Evolutionary conservation across 495 filamentous ascomycete genomes (phyloP).

Genomic region (Chaetomidium leptoderma): DNA sequence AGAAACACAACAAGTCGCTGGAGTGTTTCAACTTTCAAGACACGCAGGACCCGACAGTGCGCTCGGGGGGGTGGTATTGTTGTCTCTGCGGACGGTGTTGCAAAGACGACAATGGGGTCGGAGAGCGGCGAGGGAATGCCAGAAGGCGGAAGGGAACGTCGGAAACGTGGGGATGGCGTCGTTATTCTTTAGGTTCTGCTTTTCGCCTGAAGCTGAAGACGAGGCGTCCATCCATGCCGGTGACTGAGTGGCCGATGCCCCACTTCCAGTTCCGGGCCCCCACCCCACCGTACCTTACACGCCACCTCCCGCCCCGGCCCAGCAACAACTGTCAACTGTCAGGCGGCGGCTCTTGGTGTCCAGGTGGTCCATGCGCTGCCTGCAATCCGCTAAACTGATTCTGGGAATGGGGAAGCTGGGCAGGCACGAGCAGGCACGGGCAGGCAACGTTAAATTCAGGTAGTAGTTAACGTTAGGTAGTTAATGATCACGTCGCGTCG

Average conservation of each 20-base stretch:
- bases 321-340: background rate
- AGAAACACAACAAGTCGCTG: background rate
- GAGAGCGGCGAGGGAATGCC: background rate
- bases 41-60: background rate
- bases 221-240: background rate
- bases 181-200: background rate
- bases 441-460: slow-evolving; percentile 17
- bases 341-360: background rate
- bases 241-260: slow-evolving; percentile 17
- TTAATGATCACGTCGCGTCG: slow-evolving; percentile 23
- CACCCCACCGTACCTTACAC: background rate
- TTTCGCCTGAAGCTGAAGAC: slow-evolving; percentile 7
- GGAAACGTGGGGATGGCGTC: background rate
- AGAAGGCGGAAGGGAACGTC: background rate
- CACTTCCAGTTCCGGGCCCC: slow-evolving; percentile 1
- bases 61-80: background rate
- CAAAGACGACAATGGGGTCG: background rate
- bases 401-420: too few species aligned
- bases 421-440: background rate
- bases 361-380: background rate
- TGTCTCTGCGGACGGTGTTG: background rate
- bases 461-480: slow-evolving; percentile 30
- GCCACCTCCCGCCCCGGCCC: background rate
- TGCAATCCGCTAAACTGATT: background rate
- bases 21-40: too few species aligned